phyloP scores from a whole-genome alignment of 2,329 filamentous ascomycete genomes.

The Pyrenophora seminiperda region DNA sequence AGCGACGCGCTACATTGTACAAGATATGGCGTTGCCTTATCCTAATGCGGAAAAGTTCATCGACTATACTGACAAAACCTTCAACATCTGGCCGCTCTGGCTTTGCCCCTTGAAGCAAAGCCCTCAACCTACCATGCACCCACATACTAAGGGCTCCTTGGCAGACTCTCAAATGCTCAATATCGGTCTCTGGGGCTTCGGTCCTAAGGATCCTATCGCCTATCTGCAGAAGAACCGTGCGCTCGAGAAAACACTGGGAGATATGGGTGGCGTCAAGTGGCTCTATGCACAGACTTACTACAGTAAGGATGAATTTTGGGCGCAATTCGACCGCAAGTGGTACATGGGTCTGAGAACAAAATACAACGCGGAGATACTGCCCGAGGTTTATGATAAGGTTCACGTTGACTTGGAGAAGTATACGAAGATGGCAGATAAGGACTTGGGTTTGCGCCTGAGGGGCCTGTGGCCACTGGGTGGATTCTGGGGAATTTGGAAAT shows the following conservation, averaged over 20 bases:
- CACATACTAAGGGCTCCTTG: constrained; percentile 37
- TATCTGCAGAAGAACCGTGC: constrained; percentile 63
- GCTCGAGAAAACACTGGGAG: constrained; percentile 64
- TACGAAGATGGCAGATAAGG: constrained; percentile 29
- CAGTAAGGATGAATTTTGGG: constrained; percentile 71
- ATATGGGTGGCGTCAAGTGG: constrained; percentile 69
- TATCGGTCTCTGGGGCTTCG: constrained; percentile 77
- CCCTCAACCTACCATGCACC: constrained; percentile 42
- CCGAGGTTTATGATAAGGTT: constrained; percentile 71
- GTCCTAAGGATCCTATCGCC: constrained; percentile 49
- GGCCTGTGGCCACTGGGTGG: constrained; percentile 47
- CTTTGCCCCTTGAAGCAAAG: constrained; percentile 53
- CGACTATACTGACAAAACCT: constrained; percentile 47
- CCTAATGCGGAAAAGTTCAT: constrained; percentile 52
- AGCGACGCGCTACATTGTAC: constrained; percentile 65
- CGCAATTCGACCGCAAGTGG: constrained; percentile 63
- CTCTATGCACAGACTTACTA: constrained; percentile 74
- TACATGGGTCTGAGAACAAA: constrained; percentile 64
- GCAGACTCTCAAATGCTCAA: constrained; percentile 55
- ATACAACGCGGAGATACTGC: constrained; percentile 65
- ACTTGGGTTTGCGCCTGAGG: constrained; percentile 32
- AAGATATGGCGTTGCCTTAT: constrained; percentile 63
- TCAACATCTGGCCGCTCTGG: constrained; percentile 56
- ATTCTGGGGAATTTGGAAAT: constrained; percentile 46
- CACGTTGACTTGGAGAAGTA: constrained; percentile 51